Conservation (phyloP, 768 basidiomycete species). For the Rhodosporidiobolus sp. region DNA sequence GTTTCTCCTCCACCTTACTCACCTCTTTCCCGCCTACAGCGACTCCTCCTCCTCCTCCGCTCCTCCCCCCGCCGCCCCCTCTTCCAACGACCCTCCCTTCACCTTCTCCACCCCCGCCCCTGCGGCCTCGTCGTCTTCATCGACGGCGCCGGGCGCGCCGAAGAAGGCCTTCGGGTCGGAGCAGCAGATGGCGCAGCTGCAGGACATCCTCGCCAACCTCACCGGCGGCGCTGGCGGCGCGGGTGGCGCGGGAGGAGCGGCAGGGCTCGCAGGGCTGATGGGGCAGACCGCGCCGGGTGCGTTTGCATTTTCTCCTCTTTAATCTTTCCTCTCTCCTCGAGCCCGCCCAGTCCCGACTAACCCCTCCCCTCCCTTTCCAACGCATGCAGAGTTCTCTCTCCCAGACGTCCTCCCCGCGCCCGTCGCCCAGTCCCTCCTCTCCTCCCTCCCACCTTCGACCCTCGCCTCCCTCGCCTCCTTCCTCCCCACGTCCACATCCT, state of each 20-base stretch:
- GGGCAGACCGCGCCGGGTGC: neutral
- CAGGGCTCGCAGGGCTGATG: too few species aligned
- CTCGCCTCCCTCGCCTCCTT: conserved; percentile 21
- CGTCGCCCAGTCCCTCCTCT: conserved; percentile 9
- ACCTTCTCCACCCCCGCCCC: neutral
- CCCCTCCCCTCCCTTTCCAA: neutral
- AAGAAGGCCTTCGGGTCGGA: neutral
- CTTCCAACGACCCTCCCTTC: neutral
- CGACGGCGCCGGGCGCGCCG: neutral
- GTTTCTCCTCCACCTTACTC: neutral
- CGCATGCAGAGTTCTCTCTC: conserved; percentile 24
- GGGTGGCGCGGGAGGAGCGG: neutral
- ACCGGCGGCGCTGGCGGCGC: neutral
- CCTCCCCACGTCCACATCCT: conserved; percentile 14
- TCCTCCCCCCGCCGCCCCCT: neutral
- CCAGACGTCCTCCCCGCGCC: conserved; percentile 35
- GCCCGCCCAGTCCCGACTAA: neutral
- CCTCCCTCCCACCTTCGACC: conserved; percentile 3
- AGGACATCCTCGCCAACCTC: conserved; percentile 6
- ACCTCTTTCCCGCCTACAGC: neutral
- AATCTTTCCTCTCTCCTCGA: neutral
- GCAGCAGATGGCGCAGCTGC: conserved; percentile 13
- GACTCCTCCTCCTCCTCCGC: neutral
- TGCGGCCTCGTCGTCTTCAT: neutral
- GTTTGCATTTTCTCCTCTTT: neutral